Evolutionary conservation across 179 eudicot species (phyloP).

Genomic region (Carnegiea gigantea): DNA sequence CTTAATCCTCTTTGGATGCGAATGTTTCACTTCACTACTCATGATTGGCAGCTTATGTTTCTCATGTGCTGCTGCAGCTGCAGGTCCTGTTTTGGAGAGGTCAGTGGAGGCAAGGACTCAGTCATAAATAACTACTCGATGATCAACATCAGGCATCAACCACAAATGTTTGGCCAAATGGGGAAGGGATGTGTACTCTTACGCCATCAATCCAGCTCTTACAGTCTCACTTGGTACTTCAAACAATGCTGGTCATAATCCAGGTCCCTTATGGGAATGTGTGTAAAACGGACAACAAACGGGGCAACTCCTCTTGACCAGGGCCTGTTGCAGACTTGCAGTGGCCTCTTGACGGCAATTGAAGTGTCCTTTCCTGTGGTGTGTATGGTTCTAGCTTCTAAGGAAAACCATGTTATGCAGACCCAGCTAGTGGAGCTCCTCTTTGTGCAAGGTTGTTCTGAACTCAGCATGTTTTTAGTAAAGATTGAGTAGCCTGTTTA

Average conservation of each 20-base stretch:
- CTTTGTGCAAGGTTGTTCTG: neutral
- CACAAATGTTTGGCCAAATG: neutral
- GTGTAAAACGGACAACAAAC: neutral
- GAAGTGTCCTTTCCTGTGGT: neutral
- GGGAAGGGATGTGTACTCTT: neutral
- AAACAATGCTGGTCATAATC: no score
- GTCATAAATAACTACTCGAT: neutral
- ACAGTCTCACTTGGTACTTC: no score
- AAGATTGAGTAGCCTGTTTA: neutral
- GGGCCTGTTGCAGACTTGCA: neutral
- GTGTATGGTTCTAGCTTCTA: neutral
- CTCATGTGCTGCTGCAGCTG: neutral
- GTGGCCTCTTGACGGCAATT: neutral
- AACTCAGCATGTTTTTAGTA: neutral
- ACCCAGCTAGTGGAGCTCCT: neutral
- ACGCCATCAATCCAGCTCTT: neutral
- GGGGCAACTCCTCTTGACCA: neutral
- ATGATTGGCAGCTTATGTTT: neutral
- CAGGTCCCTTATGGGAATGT: neutral
- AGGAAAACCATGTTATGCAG: neutral
- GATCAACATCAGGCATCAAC: neutral
- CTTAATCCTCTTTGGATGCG: neutral
- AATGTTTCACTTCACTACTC: neutral
- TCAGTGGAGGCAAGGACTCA: neutral
- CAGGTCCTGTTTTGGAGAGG: neutral